A percentile compares a stretch with the other conserved stretches of the same genome.
Evolutionary conservation across 805 yeast species (phyloP).

Genomic region (Tanozyma kutaoensis): DNA sequence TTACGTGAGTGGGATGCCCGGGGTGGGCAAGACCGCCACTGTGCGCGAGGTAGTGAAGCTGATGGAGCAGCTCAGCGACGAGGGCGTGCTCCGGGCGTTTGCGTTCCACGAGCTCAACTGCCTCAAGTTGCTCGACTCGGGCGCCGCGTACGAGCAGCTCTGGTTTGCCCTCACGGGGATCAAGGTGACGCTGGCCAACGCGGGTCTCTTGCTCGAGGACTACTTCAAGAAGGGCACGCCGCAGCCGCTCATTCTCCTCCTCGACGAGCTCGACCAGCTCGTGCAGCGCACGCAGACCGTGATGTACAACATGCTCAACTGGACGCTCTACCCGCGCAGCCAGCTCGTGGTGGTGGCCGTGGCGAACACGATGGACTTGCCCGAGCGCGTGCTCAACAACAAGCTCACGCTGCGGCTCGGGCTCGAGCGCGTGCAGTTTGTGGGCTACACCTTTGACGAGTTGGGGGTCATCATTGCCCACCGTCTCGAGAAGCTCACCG

Average conservation of each 20-base stretch:
- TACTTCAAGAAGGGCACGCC: slow-evolving; percentile 31
- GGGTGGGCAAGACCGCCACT: slow-evolving; percentile 94
- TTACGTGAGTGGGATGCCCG: slow-evolving; percentile 94
- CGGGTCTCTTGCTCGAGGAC: slow-evolving; percentile 58
- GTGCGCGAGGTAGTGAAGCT: slow-evolving; percentile 53
- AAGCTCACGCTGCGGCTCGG: slow-evolving; percentile 90
- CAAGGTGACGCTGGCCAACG: slow-evolving; percentile 45
- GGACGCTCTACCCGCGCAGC: slow-evolving; percentile 83
- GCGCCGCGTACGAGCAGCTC: slow-evolving; percentile 65
- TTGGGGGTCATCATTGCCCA: slow-evolving; percentile 61
- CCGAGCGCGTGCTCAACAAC: slow-evolving; percentile 77
- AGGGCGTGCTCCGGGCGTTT: slow-evolving; percentile 29
- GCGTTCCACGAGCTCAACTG: slow-evolving; percentile 85
- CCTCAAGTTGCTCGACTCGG: slow-evolving; percentile 67
- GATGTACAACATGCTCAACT: slow-evolving; percentile 91
- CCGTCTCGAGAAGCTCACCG: slow-evolving; percentile 38
- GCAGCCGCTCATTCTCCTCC: slow-evolving; percentile 52
- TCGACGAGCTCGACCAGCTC: slow-evolving; percentile 91
- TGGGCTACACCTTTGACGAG: slow-evolving; percentile 78
- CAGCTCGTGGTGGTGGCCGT: slow-evolving; percentile 81
- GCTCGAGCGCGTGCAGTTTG: slow-evolving; percentile 70
- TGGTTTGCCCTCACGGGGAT: slow-evolving; percentile 64
- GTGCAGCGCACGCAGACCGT: slow-evolving; percentile 73
- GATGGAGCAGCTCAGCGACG: slow-evolving; percentile 8
- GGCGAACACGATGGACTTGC: slow-evolving; percentile 95